These are phyloP conservation scores for Shiraia sp. DNA, from an alignment of 2,329 filamentous ascomycete species.

Conservation along the genomic window DNA sequence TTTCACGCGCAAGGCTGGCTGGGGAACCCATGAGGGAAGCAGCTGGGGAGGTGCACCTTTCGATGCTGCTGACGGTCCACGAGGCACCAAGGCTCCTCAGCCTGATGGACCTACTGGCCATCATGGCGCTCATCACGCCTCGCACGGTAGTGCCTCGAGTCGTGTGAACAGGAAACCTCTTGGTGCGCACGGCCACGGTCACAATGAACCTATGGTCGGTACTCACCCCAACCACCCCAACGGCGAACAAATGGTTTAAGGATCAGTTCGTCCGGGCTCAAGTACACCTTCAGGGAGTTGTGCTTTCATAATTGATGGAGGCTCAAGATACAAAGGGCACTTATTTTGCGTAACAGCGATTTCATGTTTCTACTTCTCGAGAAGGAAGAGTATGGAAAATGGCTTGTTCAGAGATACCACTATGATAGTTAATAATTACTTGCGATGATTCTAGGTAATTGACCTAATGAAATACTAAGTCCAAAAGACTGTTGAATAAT, in stretches of 20 bases:
- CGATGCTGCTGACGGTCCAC: slow-evolving; percentile 46
- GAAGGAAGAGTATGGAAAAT: too few relatives aligned
- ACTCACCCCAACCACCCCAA: slow-evolving; percentile 13
- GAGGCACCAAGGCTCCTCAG: slow-evolving; percentile 37
- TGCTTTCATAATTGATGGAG: too few relatives aligned
- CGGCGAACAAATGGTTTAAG: slow-evolving; percentile 35
- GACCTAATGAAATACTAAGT: too few relatives aligned
- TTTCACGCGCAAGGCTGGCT: slow-evolving; percentile 64
- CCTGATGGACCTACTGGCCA: slow-evolving; percentile 32
- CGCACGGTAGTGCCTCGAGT: slow-evolving; percentile 18
- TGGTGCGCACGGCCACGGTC: slow-evolving; percentile 13
- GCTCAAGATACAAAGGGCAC: too few relatives aligned
- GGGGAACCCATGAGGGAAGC: slow-evolving; percentile 54
- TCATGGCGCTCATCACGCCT: slow-evolving; percentile 23
- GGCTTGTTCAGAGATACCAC: too few relatives aligned
- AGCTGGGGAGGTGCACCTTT: slow-evolving; percentile 49
- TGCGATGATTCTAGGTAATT: too few relatives aligned
- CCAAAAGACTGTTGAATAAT: too few relatives aligned
- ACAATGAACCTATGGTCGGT: slow-evolving; percentile 2
- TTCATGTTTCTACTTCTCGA: too few relatives aligned
- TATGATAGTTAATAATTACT: too few relatives aligned
- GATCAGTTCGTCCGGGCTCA: background rate
- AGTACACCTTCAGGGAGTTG: too few relatives aligned
- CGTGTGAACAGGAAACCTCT: slow-evolving; percentile 38
- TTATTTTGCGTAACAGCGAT: too few relatives aligned